Evolutionary conservation across 116 monocot genomes (phyloP).

Genomic region (Thalassia testudinum): DNA sequence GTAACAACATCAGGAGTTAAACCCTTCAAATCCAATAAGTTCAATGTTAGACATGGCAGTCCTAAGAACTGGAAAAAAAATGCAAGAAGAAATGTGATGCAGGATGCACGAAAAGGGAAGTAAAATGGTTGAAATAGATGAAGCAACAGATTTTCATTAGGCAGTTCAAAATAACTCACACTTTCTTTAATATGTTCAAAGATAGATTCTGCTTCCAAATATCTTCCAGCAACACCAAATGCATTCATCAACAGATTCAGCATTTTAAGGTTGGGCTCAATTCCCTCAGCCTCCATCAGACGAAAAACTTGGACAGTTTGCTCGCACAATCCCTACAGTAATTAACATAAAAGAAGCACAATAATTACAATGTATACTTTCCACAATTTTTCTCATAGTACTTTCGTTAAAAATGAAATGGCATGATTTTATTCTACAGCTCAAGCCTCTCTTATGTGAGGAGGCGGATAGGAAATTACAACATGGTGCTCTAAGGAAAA

Average conservation of each 20-base stretch:
- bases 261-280: conserved; percentile 82
- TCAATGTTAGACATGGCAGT: background rate
- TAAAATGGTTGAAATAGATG: background rate
- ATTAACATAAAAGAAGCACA: too few relatives aligned
- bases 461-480: too few relatives aligned
- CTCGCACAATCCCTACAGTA: conserved; percentile 49
- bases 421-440: too few relatives aligned
- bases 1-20: conserved; percentile 81
- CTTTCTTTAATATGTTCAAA: conserved; percentile 79
- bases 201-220: conserved; percentile 53
- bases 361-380: too few relatives aligned
- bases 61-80: background rate
- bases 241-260: conserved; percentile 85
- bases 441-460: too few relatives aligned
- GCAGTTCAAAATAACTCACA: conserved; percentile 12
- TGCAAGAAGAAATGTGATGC: background rate
- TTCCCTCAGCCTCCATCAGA: conserved; percentile 78
- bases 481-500: too few relatives aligned
- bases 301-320: conserved; percentile 60
- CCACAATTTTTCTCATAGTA: too few relatives aligned
- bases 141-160: background rate
- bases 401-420: too few relatives aligned
- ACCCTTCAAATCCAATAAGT: conserved; percentile 22
- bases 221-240: conserved; percentile 68
- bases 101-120: background rate